These are phyloP conservation scores for Avena sativa DNA, from an alignment of 176 grass and related monocot genomes.

Conservation along the genomic window DNA sequence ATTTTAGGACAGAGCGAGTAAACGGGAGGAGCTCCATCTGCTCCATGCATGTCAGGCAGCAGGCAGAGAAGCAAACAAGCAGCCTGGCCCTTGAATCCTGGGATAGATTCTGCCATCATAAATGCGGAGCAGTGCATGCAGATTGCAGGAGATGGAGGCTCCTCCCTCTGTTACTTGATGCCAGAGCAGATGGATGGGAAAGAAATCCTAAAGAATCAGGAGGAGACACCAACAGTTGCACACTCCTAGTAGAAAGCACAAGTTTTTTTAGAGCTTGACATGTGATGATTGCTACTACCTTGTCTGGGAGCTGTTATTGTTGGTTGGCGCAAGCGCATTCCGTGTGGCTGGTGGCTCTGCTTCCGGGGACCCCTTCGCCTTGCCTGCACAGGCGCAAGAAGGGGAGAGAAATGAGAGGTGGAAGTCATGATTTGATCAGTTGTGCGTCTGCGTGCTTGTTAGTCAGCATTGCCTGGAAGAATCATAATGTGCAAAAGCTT, in stretches of 20 bases:
- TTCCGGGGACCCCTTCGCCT: slow-evolving; percentile 46
- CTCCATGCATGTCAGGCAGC: slow-evolving; percentile 42
- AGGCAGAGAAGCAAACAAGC: slow-evolving; percentile 33
- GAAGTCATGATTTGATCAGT: slow-evolving; percentile 37
- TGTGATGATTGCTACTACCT: slow-evolving; percentile 56
- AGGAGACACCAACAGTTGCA: slow-evolving; percentile 16
- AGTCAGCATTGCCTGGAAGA: no score
- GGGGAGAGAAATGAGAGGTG: background rate
- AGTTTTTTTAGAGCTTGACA: slow-evolving; percentile 10
- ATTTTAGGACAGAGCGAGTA: no score
- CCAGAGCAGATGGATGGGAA: slow-evolving; percentile 46
- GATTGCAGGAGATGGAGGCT: slow-evolving; percentile 47
- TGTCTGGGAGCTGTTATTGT: slow-evolving; percentile 53
- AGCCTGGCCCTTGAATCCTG: slow-evolving; percentile 43
- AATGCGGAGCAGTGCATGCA: slow-evolving; percentile 43
- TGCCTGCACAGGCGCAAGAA: slow-evolving; percentile 51
- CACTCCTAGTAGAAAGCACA: slow-evolving; percentile 40
- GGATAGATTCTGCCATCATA: slow-evolving; percentile 41
- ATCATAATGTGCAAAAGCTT: background rate
- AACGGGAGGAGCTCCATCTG: slow-evolving; percentile 40
- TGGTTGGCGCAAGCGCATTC: slow-evolving; percentile 44
- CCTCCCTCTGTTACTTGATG: slow-evolving; percentile 45
- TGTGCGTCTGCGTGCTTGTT: background rate
- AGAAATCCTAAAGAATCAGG: slow-evolving; percentile 39
- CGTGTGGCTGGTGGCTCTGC: slow-evolving; percentile 36